Percentiles rank a stretch among this genome's conserved stretches.
These are phyloP conservation scores for Phytophthora europaea DNA, from an alignment of 352 stramenopile genomes.

Conservation along the genomic window DNA sequence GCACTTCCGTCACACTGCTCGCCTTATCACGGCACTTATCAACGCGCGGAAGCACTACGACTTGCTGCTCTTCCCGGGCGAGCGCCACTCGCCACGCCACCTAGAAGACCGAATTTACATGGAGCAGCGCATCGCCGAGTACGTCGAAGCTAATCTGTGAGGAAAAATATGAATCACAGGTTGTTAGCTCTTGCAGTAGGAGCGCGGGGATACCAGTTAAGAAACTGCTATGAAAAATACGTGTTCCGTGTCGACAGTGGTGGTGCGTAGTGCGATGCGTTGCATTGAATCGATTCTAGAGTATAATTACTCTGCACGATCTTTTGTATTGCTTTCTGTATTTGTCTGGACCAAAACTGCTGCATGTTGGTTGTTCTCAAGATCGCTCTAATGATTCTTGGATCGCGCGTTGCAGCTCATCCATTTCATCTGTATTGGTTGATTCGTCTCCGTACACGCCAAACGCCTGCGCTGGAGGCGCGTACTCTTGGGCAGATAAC, in stretches of 20 bases:
- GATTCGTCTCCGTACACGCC: slow-evolving; percentile 28
- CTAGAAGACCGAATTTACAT: slow-evolving; percentile 96
- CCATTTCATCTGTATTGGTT: slow-evolving; percentile 67
- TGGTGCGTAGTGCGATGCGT: slow-evolving; percentile 26
- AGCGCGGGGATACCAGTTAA: neutral
- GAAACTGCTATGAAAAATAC: slow-evolving; percentile 15
- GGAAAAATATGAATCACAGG: slow-evolving; percentile 19
- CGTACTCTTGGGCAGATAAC: slow-evolving; percentile 71
- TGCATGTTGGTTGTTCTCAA: slow-evolving; percentile 26
- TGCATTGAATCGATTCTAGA: slow-evolving; percentile 35
- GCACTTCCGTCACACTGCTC: slow-evolving; percentile 98
- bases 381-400: slow-evolving; percentile 75
- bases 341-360: slow-evolving; percentile 22
- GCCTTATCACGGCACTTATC: slow-evolving; percentile 97
- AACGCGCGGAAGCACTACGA: slow-evolving; percentile 96
- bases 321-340: neutral
- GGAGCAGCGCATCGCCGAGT: slow-evolving; percentile 95
- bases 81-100: slow-evolving; percentile 96
- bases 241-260: slow-evolving; percentile 20
- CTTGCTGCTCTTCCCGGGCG: slow-evolving; percentile 96
- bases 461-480: slow-evolving; percentile 25
- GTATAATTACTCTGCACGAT: slow-evolving; percentile 18
- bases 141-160: slow-evolving; percentile 84
- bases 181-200: slow-evolving; percentile 11
- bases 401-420: slow-evolving; percentile 85